These are phyloP conservation scores for Novymonas esmeraldas DNA, from an alignment of 208 protist species.

Conservation along the genomic window DNA sequence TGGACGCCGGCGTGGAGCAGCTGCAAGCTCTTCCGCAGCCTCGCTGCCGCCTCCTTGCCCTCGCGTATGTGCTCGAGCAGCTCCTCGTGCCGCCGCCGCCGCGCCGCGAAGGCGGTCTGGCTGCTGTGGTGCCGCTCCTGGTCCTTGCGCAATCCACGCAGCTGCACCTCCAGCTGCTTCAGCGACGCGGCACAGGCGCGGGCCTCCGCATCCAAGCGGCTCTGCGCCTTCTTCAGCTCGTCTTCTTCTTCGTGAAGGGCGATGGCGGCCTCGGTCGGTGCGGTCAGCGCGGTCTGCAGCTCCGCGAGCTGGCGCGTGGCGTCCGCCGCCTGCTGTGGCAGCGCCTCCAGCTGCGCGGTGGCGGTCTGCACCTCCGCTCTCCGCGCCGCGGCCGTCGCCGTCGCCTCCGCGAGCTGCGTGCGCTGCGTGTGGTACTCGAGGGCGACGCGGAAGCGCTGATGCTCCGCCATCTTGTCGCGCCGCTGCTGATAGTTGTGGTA, in stretches of 20 bases:
- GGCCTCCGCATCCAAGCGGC: slow-evolving; percentile 55
- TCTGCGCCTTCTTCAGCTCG: slow-evolving; percentile 52
- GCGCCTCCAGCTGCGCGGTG: slow-evolving; percentile 48
- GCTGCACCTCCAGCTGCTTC: slow-evolving; percentile 50
- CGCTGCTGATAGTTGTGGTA: slow-evolving; percentile 75
- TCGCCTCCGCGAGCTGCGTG: slow-evolving; percentile 31
- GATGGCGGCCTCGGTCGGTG: slow-evolving; percentile 57
- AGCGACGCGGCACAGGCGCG: slow-evolving; percentile 40
- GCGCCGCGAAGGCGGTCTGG: slow-evolving; percentile 50
- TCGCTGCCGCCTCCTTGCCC: slow-evolving; percentile 45
- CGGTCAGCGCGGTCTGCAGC: slow-evolving; percentile 53
- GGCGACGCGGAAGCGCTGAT: slow-evolving; percentile 70
- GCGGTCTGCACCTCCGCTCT: slow-evolving; percentile 30
- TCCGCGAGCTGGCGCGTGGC: slow-evolving; percentile 58
- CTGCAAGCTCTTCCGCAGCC: slow-evolving; percentile 74
- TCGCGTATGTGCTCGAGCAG: slow-evolving; percentile 62
- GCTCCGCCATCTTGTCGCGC: slow-evolving; percentile 74
- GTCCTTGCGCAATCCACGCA: slow-evolving; percentile 56
- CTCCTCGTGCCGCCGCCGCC: slow-evolving; percentile 37
- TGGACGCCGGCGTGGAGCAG: slow-evolving; percentile 80
- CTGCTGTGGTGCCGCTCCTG: slow-evolving; percentile 43
- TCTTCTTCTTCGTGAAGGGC: slow-evolving; percentile 73
- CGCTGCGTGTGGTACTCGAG: slow-evolving; percentile 70
- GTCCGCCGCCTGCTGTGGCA: slow-evolving; percentile 61
- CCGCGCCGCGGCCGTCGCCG: slow-evolving; percentile 12